These are phyloP conservation scores for Russula foetens DNA, from an alignment of 768 basidiomycete species.

Conservation along the genomic window DNA sequence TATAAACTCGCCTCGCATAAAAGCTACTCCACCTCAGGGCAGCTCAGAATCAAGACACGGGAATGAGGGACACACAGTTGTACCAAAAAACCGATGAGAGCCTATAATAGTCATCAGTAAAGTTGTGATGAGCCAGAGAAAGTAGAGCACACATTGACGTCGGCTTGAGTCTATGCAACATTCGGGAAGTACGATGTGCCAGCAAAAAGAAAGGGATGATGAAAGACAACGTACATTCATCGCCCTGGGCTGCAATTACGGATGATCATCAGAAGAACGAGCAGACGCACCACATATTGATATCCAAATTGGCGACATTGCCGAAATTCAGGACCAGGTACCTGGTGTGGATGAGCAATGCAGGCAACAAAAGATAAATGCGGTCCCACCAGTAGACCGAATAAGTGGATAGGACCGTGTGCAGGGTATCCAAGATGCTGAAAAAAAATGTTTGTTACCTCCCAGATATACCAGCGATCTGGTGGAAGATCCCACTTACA, in stretches of 20 bases:
- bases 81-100: too few species aligned
- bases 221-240: slow-evolving; percentile 19
- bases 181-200: background rate
- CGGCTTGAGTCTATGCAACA: background rate
- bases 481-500: background rate
- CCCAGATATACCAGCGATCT: background rate
- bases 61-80: too few species aligned
- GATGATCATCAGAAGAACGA: background rate
- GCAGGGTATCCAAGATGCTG: slow-evolving; percentile 37
- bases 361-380: background rate
- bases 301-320: slow-evolving; percentile 29
- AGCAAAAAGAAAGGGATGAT: slow-evolving; percentile 20
- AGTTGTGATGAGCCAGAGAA: too few species aligned
- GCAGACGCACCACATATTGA: slow-evolving; percentile 36
- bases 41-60: too few species aligned
- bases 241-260: slow-evolving; percentile 8
- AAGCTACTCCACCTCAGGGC: too few species aligned
- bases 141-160: background rate
- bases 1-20: too few species aligned
- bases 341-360: slow-evolving; percentile 24
- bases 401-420: slow-evolving; percentile 36
- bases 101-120: too few species aligned
- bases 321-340: slow-evolving; percentile 40
- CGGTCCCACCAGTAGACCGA: slow-evolving; percentile 39
- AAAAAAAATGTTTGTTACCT: too few species aligned